These are phyloP conservation scores for Sporothrix brasiliensis DNA, from an alignment of 2,329 filamentous ascomycete species.

Conservation along the genomic window DNA sequence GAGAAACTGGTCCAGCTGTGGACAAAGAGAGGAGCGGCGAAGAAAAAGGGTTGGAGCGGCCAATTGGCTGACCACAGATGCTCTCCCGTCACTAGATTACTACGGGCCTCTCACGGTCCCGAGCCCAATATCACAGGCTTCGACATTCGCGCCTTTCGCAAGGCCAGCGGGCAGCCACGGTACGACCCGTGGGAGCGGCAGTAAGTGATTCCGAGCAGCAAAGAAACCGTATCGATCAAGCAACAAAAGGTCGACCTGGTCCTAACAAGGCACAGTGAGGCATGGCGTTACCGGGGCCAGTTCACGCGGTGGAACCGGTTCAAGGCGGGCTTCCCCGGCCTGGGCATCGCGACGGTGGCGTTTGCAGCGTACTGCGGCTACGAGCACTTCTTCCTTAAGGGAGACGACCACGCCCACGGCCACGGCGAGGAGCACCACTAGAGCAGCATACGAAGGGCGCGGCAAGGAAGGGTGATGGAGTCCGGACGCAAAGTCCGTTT, in stretches of 20 bases:
- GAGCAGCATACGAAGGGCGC: not conserved
- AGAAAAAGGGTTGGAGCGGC: not conserved
- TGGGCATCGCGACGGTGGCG: slow-evolving; percentile 89
- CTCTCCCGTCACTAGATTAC: slow-evolving; percentile 46
- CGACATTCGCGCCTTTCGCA: slow-evolving; percentile 78
- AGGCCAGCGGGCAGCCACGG: slow-evolving; percentile 64
- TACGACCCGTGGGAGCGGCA: slow-evolving; percentile 69
- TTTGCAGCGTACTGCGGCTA: slow-evolving; percentile 88
- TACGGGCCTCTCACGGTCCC: slow-evolving; percentile 55
- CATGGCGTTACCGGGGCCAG: slow-evolving; percentile 88
- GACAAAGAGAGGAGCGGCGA: not conserved
- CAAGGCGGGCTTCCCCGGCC: slow-evolving; percentile 80
- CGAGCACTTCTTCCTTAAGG: slow-evolving; percentile 80
- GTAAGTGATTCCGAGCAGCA: slow-evolving; percentile 49
- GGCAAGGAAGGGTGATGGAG: not conserved
- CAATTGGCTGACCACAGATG: not conserved
- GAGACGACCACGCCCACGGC: slow-evolving; percentile 64
- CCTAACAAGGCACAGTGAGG: slow-evolving; percentile 65
- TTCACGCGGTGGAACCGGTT: slow-evolving; percentile 91
- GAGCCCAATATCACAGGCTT: slow-evolving; percentile 88
- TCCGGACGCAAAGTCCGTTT: slow-evolving; percentile 2
- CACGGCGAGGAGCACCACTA: slow-evolving; percentile 62
- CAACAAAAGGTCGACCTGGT: too few species aligned
- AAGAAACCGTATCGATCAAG: not conserved
- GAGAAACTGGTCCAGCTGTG: not conserved